phyloP scores from a whole-genome alignment of 2,329 filamentous ascomycete genomes.

The Penicillium fuscoglaucum region DNA sequence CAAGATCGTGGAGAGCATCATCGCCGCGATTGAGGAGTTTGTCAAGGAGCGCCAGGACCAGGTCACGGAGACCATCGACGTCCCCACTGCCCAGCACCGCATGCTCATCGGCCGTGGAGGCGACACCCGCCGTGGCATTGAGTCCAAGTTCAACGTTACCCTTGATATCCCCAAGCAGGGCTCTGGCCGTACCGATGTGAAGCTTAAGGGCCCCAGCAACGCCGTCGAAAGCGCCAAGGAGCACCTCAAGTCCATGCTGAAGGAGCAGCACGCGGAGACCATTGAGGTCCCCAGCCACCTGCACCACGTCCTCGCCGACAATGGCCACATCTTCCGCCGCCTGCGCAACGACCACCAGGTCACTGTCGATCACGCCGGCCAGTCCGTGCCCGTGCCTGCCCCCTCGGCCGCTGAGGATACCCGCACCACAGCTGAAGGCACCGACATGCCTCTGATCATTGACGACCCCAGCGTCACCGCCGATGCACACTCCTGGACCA shows the following conservation, averaged over 20 bases:
- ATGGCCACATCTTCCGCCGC: constrained; percentile 89
- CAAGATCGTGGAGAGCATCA: constrained; percentile 83
- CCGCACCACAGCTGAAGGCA: constrained; percentile 54
- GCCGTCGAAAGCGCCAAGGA: constrained; percentile 83
- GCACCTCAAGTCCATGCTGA: constrained; percentile 73
- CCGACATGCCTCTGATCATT: constrained; percentile 82
- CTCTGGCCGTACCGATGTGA: constrained; percentile 78
- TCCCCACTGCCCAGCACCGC: constrained; percentile 86
- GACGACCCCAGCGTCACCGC: constrained; percentile 69
- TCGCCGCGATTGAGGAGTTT: constrained; percentile 76
- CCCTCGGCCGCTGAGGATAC: constrained; percentile 59
- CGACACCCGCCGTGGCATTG: constrained; percentile 79
- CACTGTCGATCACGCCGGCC: constrained; percentile 85
- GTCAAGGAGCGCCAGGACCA: constrained; percentile 83
- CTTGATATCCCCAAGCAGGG: constrained; percentile 92
- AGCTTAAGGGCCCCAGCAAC: constrained; percentile 74
- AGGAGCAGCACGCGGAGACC: constrained; percentile 85
- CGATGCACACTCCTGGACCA: constrained; percentile 78
- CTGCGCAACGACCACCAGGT: constrained; percentile 84
- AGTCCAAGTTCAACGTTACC: constrained; percentile 80
- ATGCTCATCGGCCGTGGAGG: constrained; percentile 89
- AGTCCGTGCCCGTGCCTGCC: constrained; percentile 68
- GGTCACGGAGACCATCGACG: constrained; percentile 73
- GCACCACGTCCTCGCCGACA: constrained; percentile 79
- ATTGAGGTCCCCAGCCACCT: constrained; percentile 78